phyloP scores from a whole-genome alignment of 495 filamentous ascomycete genomes.

The Hypoxylon lienhwacheense region DNA sequence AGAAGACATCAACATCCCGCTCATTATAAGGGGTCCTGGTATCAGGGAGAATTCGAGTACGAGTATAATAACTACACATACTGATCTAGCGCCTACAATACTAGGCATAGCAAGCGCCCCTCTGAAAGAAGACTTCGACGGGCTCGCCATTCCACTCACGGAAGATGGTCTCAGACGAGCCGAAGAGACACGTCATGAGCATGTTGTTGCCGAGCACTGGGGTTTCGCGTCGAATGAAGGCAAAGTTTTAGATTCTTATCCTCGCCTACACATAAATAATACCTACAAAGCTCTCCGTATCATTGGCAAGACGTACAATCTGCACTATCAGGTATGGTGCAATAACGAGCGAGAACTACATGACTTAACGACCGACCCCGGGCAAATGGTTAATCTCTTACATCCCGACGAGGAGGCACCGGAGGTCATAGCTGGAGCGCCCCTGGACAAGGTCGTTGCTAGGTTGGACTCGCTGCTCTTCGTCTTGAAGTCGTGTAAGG shows the following conservation, averaged over 20 bases:
- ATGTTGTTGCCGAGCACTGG: conserved; percentile 70
- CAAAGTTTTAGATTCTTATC: conserved; percentile 37
- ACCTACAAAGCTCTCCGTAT: conserved; percentile 67
- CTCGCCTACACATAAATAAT: conserved; percentile 49
- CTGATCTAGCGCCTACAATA: conserved; percentile 69
- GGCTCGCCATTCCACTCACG: conserved; percentile 56
- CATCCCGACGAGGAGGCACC: conserved; percentile 27
- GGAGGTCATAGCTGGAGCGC: conserved; percentile 47
- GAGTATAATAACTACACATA: conserved; percentile 66
- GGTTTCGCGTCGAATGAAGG: conserved; percentile 58
- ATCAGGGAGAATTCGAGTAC: conserved; percentile 49
- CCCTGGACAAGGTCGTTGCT: conserved; percentile 47
- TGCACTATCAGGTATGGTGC: conserved; percentile 70
- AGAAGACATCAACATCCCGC: conserved; percentile 72
- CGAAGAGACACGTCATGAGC: conserved; percentile 53
- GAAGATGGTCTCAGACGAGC: conserved; percentile 37
- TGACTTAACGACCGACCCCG: conserved; percentile 62
- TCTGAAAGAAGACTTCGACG: conserved; percentile 59
- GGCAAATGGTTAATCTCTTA: conserved; percentile 63
- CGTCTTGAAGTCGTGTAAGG: conserved; percentile 66
- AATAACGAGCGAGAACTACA: conserved; percentile 67
- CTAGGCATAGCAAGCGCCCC: conserved; percentile 56
- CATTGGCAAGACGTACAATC: conserved; percentile 54
- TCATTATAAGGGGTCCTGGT: conserved; percentile 64
- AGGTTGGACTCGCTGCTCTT: conserved; percentile 64